phyloP scores from a whole-genome alignment of 2,329 filamentous ascomycete species.

The Exophiala alcalophila region DNA sequence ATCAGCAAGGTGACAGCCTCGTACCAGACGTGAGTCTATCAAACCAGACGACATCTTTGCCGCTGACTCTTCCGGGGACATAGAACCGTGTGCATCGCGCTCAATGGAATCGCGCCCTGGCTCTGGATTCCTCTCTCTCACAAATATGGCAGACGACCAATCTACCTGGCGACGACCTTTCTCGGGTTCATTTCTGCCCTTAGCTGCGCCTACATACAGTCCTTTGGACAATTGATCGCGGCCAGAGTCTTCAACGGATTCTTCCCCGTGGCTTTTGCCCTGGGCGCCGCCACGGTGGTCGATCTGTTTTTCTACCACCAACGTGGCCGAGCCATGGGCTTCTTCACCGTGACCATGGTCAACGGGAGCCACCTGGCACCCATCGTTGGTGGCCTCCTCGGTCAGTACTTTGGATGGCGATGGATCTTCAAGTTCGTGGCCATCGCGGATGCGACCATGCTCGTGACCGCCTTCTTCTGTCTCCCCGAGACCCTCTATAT shows the following conservation, averaged over 20 bases:
- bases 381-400: slow-evolving; percentile 29
- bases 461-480: slow-evolving; percentile 31
- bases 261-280: slow-evolving; percentile 33
- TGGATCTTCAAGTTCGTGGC: slow-evolving; percentile 33
- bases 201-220: slow-evolving; percentile 28
- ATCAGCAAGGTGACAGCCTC: slow-evolving; percentile 25
- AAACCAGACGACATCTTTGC: slow-evolving; percentile 10
- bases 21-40: slow-evolving; percentile 29
- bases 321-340: slow-evolving; percentile 33
- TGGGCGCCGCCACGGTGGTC: slow-evolving; percentile 34
- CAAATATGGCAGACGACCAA: slow-evolving; percentile 36
- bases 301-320: slow-evolving; percentile 37
- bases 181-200: slow-evolving; percentile 34
- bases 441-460: slow-evolving; percentile 32
- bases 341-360: slow-evolving; percentile 33
- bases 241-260: slow-evolving; percentile 34
- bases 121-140: slow-evolving; percentile 36
- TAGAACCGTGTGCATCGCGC: slow-evolving; percentile 34
- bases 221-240: slow-evolving; percentile 22
- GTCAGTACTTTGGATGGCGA: slow-evolving; percentile 27
- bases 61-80: background rate
- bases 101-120: slow-evolving; percentile 30
- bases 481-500: slow-evolving; percentile 36
- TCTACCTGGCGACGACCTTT: slow-evolving; percentile 35
- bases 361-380: slow-evolving; percentile 35